Conservation (phyloP, 2,329 filamentous ascomycete genomes). For the Aaosphaeria arxii region DNA sequence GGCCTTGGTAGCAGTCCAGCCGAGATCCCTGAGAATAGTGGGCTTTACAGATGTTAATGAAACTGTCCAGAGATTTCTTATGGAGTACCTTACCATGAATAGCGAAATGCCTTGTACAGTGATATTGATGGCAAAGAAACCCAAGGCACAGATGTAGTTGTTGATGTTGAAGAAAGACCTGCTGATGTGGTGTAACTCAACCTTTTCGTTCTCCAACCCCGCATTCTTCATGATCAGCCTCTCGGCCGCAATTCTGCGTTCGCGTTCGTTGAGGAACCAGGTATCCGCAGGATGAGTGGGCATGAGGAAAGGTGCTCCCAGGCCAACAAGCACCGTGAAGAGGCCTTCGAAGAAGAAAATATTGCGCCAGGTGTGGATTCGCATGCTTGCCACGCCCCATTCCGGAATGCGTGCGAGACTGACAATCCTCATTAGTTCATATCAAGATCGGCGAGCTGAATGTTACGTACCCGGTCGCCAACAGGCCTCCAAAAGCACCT, state of each 20-base stretch:
- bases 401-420: conserved; percentile 44
- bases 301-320: conserved; percentile 51
- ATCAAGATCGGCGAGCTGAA: conserved; percentile 4
- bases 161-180: conserved; percentile 55
- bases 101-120: conserved; percentile 51
- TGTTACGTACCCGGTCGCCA: conserved; percentile 51
- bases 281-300: conserved; percentile 50
- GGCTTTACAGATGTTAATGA: conserved; percentile 21
- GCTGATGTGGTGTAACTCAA: conserved; percentile 50
- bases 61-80: neutral
- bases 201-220: conserved; percentile 45
- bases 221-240: conserved; percentile 52
- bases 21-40: conserved; percentile 36
- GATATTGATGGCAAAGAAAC: conserved; percentile 61
- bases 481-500: conserved; percentile 57
- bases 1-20: conserved; percentile 36
- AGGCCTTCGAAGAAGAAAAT: conserved; percentile 65
- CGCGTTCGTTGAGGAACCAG: conserved; percentile 51
- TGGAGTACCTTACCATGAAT: conserved; percentile 30
- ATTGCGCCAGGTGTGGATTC: conserved; percentile 44
- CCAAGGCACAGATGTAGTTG: conserved; percentile 57
- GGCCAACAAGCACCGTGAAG: conserved; percentile 50
- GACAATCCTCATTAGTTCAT: no score
- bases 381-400: conserved; percentile 47
- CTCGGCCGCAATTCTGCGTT: conserved; percentile 54